Evolutionary conservation across 78 protist species (phyloP).

Genomic region (Parvularia atlantis): DNA sequence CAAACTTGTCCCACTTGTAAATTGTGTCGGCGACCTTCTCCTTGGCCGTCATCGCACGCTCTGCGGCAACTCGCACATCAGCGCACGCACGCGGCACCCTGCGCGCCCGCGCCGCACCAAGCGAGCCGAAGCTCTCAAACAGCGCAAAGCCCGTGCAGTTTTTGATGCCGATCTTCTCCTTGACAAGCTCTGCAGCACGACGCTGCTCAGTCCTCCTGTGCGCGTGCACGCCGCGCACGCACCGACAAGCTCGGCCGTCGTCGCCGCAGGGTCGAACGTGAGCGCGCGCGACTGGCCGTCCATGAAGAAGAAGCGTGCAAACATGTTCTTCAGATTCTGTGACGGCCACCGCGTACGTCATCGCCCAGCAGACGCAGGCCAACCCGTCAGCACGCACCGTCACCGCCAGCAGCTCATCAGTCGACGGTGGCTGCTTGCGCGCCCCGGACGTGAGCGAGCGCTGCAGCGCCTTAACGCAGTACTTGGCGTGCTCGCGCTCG

Average conservation of each 20-base stretch:
- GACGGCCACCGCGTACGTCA: no score
- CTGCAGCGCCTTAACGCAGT: not conserved
- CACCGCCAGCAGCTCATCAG: not conserved
- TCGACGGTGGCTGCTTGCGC: conserved; percentile 13
- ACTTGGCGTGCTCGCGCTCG: conserved; percentile 4
- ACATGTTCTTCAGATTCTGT: not conserved
- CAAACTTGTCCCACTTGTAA: conserved; percentile 17
- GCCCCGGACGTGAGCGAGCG: not conserved
- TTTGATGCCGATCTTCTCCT: no score
- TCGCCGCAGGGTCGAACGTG: conserved; percentile 7
- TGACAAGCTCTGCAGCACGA: not conserved
- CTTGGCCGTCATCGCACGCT: not conserved
- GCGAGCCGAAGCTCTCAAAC: conserved; percentile 7
- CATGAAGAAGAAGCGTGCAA: conserved; percentile 1
- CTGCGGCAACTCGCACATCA: no score
- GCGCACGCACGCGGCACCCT: no score
- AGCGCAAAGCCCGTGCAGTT: not conserved
- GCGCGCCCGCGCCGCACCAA: no score
- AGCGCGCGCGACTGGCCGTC: conserved; percentile 19
- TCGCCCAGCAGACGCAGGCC: no score
- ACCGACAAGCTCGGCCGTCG: conserved; percentile 6
- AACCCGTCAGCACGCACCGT: no score
- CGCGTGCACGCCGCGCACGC: no score
- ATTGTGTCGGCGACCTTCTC: conserved; percentile 14
- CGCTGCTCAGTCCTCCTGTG: no score